Base-by-base conservation (phyloP, 2,329 filamentous ascomycete species). In the Diaporthe sp. region DNA sequence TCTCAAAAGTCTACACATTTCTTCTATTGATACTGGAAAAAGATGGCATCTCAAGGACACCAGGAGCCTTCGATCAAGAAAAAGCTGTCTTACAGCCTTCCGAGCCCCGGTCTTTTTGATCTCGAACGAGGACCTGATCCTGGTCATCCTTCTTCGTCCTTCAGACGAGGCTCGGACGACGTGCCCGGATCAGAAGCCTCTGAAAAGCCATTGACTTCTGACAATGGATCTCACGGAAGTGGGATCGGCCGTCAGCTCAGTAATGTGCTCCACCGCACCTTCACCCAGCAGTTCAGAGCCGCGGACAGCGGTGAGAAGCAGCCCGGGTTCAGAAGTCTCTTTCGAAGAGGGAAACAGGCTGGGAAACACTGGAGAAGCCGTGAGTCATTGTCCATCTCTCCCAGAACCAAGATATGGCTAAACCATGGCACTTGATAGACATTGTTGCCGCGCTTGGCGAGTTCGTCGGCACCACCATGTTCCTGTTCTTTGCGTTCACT, bases 401-500 rank as follows among this genome's bases (percentile, higher is more conserved):
- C 7, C 19, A 19, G 4, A 25, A 7, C 7, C 1, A 7, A 25
- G 30, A 1, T 3, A 28, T 15, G 17, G 15, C 30, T 52, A 38
- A 67, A n/a, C 2, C 8, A 38, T 38, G 12, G 3, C 22, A 1
- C 33, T 25, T 5, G 3, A 38, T 30, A 67, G 61, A 67, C 30
- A 25, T 67, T 13, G 10, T 67, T 38, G 61, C 61, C 10, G 61
- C 61, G 13, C 38, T 67, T 22, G 82, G 84, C 68, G 85, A 86
- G 78, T 85, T 86, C 71, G 80, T 85, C 35, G 85, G 85, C 54
- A 86, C 85, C 4, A 85, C 86, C 66, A 76, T 84, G 72, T 86
- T 86, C 76, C 82, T 86, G 10, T 86, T 84, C 79, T 84, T 86
- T 66, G 82, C 80, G 28, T 86, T 86, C 76, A 80, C 80, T 15